Evolutionary conservation across 2,329 filamentous ascomycete genomes (phyloP), one percentile per base, ranked within the genome.

Genomic region (Scedosporium boydii): DNA sequence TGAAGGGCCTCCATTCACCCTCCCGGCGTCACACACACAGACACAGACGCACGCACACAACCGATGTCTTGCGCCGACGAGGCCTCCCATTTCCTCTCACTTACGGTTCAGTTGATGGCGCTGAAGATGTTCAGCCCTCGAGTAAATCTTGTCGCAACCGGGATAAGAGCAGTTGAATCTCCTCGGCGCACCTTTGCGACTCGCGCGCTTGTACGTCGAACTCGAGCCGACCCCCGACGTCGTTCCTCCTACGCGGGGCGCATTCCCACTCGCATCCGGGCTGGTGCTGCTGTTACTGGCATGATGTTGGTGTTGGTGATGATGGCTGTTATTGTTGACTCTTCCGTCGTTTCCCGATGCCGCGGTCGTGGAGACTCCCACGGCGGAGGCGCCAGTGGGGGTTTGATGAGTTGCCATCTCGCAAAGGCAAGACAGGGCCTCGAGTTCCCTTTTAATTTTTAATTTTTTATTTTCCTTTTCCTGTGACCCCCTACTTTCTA

Each of bases 91-190:
- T 34, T 34, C 10, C 29, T 34, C 60, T 65, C 38, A 79, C 86
- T 74, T 80, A 92, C 89, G 90, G 71, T 93, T 93, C 70, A 93
- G 73, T 76, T 93, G 88, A 74, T 93, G 90, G 59, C 90, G 80
- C 74, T 92, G 90, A 63, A 93, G 80, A 75, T 93, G 90, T 73
- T 93, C 90, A 7, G 89, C 88, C 64, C 90, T 81, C 61, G 89
- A 91, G 73, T 93, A 93, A 63, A 87, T 82, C 80, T 92, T 93
- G 66, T 87, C 87, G 73, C 90, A 95, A 44, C 84, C 86, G 56
- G 86, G 82, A 71, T 87, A 84, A 21, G 85, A 82, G 73, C 90
- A 93, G 63, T 78, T 74, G 68, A 87, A 88, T 62, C 76, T 75
- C 26, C 78, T 75, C 9, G 78, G 75, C 1, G 80, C 80, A 38